Evolutionary conservation across 116 monocot genomes (phyloP).

Genomic region (Phalaenopsis hybrid): DNA sequence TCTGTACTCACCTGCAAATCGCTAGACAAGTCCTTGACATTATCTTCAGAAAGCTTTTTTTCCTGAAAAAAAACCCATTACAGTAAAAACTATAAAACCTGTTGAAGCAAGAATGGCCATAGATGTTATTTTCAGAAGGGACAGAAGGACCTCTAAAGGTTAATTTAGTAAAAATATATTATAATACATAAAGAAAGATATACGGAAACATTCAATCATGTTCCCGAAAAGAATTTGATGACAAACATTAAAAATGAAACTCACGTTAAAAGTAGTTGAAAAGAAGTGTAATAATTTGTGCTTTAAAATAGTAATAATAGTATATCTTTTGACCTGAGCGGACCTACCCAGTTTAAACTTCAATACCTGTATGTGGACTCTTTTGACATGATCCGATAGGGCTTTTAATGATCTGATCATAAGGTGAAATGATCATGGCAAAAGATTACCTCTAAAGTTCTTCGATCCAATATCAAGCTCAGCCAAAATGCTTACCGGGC

Average conservation of each 20-base stretch:
- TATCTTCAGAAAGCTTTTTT: conserved; percentile 99
- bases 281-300: neutral
- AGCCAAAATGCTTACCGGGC: too few relatives aligned
- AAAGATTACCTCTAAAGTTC: too few relatives aligned
- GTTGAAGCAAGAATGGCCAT: neutral
- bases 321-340: too few relatives aligned
- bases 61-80: conserved; percentile 40
- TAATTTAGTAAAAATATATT: neutral
- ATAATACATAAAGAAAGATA: neutral
- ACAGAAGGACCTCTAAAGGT: neutral
- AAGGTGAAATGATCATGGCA: too few relatives aligned
- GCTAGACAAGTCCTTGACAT: conserved; percentile 85
- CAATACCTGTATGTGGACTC: too few relatives aligned
- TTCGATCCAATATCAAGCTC: too few relatives aligned
- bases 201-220: neutral
- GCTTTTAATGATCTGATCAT: too few relatives aligned
- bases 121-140: neutral
- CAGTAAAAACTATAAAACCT: neutral
- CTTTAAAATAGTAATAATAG: too few relatives aligned
- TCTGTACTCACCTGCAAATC: conserved; percentile 69
- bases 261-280: neutral
- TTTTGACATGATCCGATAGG: too few relatives aligned
- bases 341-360: too few relatives aligned
- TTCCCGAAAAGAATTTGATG: too few relatives aligned
- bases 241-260: too few relatives aligned